These are phyloP conservation scores for Exophiala viscosa DNA, from an alignment of 2,329 filamentous ascomycete genomes.

Conservation along the genomic window DNA sequence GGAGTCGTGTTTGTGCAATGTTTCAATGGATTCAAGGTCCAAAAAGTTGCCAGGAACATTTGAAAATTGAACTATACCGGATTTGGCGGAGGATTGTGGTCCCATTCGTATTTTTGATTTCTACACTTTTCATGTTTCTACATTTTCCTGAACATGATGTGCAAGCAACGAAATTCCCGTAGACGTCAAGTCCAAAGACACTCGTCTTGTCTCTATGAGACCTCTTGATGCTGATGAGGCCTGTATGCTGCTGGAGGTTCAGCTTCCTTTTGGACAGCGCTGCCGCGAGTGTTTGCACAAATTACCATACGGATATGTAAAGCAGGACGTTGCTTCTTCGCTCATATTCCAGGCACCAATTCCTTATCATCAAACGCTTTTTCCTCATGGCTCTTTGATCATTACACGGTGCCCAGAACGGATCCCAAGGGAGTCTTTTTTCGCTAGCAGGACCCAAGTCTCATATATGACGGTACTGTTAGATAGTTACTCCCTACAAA, in stretches of 20 bases:
- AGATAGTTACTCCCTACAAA: slow-evolving; percentile 93
- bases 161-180: neutral
- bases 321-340: too few relatives aligned
- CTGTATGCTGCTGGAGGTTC: too few relatives aligned
- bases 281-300: too few relatives aligned
- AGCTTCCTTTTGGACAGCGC: too few relatives aligned
- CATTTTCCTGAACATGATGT: neutral
- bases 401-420: slow-evolving; percentile 86
- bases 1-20: neutral
- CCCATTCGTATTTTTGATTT: neutral
- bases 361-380: slow-evolving; percentile 90
- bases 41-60: neutral
- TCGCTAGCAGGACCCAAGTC: slow-evolving; percentile 93
- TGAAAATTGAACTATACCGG: too few relatives aligned
- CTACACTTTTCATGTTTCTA: neutral
- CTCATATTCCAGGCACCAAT: slow-evolving; percentile 36
- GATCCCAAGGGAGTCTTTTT: slow-evolving; percentile 74
- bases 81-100: too few relatives aligned
- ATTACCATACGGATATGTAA: too few relatives aligned
- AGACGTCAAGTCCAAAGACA: too few relatives aligned
- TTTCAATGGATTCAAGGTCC: neutral
- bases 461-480: slow-evolving; percentile 76
- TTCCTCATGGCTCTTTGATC: slow-evolving; percentile 76
- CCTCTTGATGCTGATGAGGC: too few relatives aligned
- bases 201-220: too few relatives aligned